phyloP scores from a whole-genome alignment of 2,329 filamentous ascomycete genomes.

The Endocalyx cinctus region DNA sequence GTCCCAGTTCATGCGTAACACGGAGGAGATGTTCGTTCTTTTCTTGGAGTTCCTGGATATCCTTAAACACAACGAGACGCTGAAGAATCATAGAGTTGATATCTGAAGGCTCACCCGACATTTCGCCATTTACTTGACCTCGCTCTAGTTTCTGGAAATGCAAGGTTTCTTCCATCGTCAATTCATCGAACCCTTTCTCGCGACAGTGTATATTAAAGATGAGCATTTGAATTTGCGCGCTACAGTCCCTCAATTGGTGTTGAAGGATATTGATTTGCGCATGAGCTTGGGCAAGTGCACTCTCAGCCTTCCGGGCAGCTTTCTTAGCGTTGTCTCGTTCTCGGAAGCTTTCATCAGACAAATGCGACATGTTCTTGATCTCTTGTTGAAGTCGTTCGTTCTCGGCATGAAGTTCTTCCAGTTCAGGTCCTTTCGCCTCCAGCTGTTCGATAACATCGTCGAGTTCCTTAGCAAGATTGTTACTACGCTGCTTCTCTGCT shows the following conservation, averaged over 20 bases:
- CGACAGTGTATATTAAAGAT: slow-evolving; percentile 80
- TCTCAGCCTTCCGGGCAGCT: slow-evolving; percentile 72
- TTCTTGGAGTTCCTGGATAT: slow-evolving; percentile 76
- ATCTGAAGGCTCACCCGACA: slow-evolving; percentile 70
- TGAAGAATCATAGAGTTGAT: slow-evolving; percentile 87
- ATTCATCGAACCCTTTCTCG: slow-evolving; percentile 70
- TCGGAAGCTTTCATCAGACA: slow-evolving; percentile 76
- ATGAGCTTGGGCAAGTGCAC: slow-evolving; percentile 59
- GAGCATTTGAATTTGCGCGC: slow-evolving; percentile 84
- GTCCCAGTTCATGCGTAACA: slow-evolving; percentile 77
- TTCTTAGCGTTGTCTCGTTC: slow-evolving; percentile 77
- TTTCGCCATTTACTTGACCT: slow-evolving; percentile 68
- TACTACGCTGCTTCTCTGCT: slow-evolving; percentile 67
- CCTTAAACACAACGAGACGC: slow-evolving; percentile 84
- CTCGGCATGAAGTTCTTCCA: slow-evolving; percentile 79
- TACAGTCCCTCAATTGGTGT: slow-evolving; percentile 83
- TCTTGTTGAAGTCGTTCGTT: slow-evolving; percentile 76
- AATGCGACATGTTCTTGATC: slow-evolving; percentile 76
- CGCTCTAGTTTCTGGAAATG: slow-evolving; percentile 74
- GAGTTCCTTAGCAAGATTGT: slow-evolving; percentile 69
- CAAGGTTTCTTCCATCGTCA: slow-evolving; percentile 66
- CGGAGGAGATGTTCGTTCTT: slow-evolving; percentile 83
- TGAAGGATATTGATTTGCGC: slow-evolving; percentile 74
- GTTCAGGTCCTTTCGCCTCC: slow-evolving; percentile 80
- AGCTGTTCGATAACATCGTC: slow-evolving; percentile 83